Conservation (phyloP, 148 eudicot species). For the Camellia sinensis region DNA sequence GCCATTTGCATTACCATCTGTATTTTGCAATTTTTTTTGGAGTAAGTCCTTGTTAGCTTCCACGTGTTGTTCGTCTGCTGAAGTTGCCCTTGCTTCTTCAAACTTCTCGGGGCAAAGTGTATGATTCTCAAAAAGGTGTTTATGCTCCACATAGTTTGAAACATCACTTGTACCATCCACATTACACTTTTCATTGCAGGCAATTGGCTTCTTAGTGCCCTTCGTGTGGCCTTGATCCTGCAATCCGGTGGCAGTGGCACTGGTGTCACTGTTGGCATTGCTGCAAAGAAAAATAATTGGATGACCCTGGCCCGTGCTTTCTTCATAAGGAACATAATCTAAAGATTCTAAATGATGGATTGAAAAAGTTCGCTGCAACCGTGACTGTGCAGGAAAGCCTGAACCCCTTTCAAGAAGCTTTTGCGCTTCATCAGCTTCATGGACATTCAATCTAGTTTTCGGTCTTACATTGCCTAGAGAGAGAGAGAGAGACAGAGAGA, state of each 20-base stretch:
- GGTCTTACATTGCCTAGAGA: slow-evolving; percentile 26
- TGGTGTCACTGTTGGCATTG: background rate
- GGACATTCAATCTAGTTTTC: slow-evolving; percentile 15
- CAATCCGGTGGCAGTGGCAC: background rate
- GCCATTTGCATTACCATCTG: slow-evolving; percentile 17
- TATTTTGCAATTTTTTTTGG: slow-evolving; percentile 28
- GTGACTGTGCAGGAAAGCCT: background rate
- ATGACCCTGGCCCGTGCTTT: slow-evolving; percentile 13
- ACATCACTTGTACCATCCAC: background rate
- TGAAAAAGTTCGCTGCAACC: slow-evolving; percentile 34
- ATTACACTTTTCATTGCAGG: background rate
- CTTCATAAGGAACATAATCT: slow-evolving; percentile 10
- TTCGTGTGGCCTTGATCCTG: background rate
- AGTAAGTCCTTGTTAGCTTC: slow-evolving; percentile 32
- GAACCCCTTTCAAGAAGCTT: slow-evolving; percentile 18
- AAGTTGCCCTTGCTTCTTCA: slow-evolving; percentile 8
- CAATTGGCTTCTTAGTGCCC: background rate
- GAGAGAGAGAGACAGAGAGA: background rate
- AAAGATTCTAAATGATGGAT: slow-evolving; percentile 40
- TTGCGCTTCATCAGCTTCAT: slow-evolving; percentile 20
- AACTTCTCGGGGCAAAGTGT: slow-evolving; percentile 1
- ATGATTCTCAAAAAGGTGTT: slow-evolving; percentile 3
- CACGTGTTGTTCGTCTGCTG: background rate
- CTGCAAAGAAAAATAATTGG: slow-evolving; percentile 24
- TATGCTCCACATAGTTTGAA: background rate